Conservation (phyloP, 2,329 filamentous ascomycete genomes). For the Byssoonygena ceratinophila region DNA sequence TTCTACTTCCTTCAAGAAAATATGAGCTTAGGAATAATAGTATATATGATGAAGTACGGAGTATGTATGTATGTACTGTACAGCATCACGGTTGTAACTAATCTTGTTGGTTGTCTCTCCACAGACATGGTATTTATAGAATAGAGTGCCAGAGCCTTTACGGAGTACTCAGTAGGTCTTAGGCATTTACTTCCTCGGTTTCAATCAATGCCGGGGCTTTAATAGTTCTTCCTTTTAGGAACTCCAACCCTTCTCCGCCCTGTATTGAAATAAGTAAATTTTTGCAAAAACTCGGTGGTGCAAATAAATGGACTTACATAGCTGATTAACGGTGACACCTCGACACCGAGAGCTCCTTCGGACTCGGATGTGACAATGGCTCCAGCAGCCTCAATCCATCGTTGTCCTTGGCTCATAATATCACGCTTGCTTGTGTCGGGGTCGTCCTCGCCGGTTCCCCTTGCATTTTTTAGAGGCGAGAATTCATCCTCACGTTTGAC, state of each 20-base stretch:
- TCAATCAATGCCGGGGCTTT: constrained; percentile 56
- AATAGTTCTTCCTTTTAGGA: constrained; percentile 49
- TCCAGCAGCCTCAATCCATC: constrained; percentile 73
- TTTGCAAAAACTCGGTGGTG: not conserved
- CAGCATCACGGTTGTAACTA: too few relatives aligned
- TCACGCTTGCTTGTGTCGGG: constrained; percentile 84
- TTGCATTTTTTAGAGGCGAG: constrained; percentile 87
- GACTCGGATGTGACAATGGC: constrained; percentile 59
- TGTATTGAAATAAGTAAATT: constrained; percentile 22
- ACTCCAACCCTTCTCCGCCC: constrained; percentile 54
- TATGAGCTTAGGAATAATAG: too few relatives aligned
- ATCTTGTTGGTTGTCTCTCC: too few relatives aligned
- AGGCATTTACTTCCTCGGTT: constrained; percentile 39
- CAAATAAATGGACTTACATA: constrained; percentile 58
- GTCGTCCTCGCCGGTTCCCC: constrained; percentile 80
- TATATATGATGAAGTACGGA: too few relatives aligned
- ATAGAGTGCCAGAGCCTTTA: not conserved
- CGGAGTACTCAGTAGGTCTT: not conserved
- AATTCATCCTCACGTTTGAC: constrained; percentile 97
- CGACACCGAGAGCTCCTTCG: constrained; percentile 56
- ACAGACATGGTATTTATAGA: not conserved
- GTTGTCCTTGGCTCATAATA: constrained; percentile 78
- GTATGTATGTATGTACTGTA: too few relatives aligned
- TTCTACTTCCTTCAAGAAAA: too few relatives aligned
- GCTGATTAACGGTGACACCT: constrained; percentile 86